These are phyloP conservation scores for Psilocybe cubensis DNA, from an alignment of 768 basidiomycete genomes.

Conservation along the genomic window DNA sequence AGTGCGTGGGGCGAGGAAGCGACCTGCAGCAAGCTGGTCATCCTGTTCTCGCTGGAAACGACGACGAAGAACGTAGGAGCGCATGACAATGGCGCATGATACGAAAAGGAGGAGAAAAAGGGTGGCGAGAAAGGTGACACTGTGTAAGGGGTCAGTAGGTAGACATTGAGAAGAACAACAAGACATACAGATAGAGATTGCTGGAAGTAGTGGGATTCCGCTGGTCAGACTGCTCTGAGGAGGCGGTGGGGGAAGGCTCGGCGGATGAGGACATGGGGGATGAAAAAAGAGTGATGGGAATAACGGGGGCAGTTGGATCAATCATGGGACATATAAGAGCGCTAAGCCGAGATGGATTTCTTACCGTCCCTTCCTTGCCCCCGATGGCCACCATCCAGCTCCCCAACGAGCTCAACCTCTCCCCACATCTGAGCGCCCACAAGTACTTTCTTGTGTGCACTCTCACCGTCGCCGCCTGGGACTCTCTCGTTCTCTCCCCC, in stretches of 20 bases:
- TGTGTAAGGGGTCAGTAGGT: slow-evolving; percentile 25
- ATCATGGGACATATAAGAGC: slow-evolving; percentile 3
- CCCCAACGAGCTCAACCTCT: slow-evolving; percentile 72
- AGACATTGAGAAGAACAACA: background rate
- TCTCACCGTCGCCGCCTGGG: slow-evolving; percentile 89
- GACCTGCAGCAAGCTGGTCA: slow-evolving; percentile 55
- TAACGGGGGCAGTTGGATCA: slow-evolving; percentile 6
- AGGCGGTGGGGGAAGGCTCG: slow-evolving; percentile 19
- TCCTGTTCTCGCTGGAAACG: slow-evolving; percentile 57
- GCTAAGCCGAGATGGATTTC: background rate
- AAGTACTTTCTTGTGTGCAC: slow-evolving; percentile 92
- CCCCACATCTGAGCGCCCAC: slow-evolving; percentile 81
- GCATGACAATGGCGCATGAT: slow-evolving; percentile 64
- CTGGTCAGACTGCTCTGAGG: slow-evolving; percentile 10
- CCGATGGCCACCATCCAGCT: slow-evolving; percentile 42
- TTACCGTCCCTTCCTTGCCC: slow-evolving; percentile 7
- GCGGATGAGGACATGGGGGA: slow-evolving; percentile 25
- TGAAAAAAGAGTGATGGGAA: slow-evolving; percentile 19
- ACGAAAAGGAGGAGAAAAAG: slow-evolving; percentile 68
- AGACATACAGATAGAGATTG: slow-evolving; percentile 49
- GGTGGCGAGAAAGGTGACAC: slow-evolving; percentile 75
- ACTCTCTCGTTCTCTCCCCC: slow-evolving; percentile 83
- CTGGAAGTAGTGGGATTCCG: slow-evolving; percentile 21
- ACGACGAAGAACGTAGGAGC: slow-evolving; percentile 63
- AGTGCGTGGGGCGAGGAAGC: slow-evolving; percentile 43